Evolutionary conservation across 345 rosid genomes (phyloP).

Genomic region (Litchi chinensis): DNA sequence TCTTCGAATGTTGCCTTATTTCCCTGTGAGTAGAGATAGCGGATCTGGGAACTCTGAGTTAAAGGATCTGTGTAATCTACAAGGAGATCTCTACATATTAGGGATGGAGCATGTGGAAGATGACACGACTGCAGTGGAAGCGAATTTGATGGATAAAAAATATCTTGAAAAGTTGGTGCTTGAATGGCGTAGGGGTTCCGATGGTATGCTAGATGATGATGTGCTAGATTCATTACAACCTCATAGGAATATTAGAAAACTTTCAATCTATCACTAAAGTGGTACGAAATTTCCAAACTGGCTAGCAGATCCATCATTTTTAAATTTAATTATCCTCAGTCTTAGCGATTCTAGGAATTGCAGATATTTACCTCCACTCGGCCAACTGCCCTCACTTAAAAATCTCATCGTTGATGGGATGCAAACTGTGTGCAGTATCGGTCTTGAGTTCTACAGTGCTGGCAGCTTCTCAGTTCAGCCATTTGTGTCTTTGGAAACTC

Average conservation of each 20-base stretch:
- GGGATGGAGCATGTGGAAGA: neutral
- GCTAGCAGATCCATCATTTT: constrained; percentile 3
- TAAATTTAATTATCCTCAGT: neutral
- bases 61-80: neutral
- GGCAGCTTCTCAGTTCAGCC: neutral
- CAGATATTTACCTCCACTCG: neutral
- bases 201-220: neutral
- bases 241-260: constrained; percentile 17
- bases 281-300: constrained; percentile 1
- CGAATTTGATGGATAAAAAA: constrained; percentile 13
- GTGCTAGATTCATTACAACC: constrained; percentile 14
- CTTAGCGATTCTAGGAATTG: neutral
- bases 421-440: neutral
- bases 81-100: constrained; percentile 1
- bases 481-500: neutral
- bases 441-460: neutral
- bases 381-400: neutral
- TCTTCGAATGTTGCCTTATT: constrained; percentile 11
- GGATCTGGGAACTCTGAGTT: constrained; percentile 1
- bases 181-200: neutral
- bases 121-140: neutral
- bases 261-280: neutral
- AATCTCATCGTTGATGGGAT: neutral
- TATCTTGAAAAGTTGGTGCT: constrained; percentile 8
- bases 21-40: neutral